Evolutionary conservation across 2,329 filamentous ascomycete genomes (phyloP).

Genomic region (Calonectria honghensis): DNA sequence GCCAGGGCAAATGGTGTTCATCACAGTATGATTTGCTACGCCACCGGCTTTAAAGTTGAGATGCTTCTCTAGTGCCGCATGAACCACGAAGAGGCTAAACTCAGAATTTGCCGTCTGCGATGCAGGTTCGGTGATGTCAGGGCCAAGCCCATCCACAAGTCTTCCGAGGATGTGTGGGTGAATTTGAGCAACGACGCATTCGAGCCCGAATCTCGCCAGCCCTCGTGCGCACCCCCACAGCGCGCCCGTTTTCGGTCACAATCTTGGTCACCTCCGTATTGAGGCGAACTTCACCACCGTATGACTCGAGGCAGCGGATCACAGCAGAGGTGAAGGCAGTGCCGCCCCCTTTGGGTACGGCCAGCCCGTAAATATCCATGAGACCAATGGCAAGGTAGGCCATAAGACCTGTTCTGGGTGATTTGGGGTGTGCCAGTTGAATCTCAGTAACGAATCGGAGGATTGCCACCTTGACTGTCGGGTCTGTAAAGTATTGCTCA

Average conservation of each 20-base stretch:
- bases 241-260: neutral
- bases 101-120: neutral
- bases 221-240: neutral
- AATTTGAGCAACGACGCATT: neutral
- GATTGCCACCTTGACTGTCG: neutral
- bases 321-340: neutral
- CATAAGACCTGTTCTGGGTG: neutral
- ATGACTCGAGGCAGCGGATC: neutral
- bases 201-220: conserved; percentile 1
- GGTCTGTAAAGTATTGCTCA: neutral
- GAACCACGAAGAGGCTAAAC: neutral
- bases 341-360: neutral
- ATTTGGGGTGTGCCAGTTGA: conserved; percentile 2
- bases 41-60: conserved; percentile 1
- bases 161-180: neutral
- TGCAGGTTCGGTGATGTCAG: neutral
- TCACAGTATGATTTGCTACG: neutral
- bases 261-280: neutral
- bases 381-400: neutral
- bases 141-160: neutral
- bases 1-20: conserved; percentile 6
- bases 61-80: neutral
- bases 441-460: conserved; percentile 2
- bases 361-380: neutral
- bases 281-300: neutral